Percentiles rank a stretch among this genome's conserved stretches.
phyloP scores from a whole-genome alignment of 805 yeast species.

The Kregervanrija pseudodelftensis region DNA sequence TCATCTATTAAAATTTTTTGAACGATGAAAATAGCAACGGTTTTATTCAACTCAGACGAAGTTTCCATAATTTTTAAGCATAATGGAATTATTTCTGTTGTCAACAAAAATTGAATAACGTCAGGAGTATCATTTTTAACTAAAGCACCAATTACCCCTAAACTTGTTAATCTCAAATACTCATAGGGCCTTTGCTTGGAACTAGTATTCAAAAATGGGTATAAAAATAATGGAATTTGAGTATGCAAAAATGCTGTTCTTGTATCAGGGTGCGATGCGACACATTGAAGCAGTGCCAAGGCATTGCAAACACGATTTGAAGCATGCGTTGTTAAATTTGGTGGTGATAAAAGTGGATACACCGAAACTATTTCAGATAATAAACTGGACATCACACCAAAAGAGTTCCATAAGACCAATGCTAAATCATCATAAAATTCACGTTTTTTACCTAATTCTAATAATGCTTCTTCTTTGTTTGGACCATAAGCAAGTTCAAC shows the following conservation, averaged over 20 bases:
- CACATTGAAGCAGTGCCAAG: conserved; percentile 88
- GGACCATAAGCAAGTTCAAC: conserved; percentile 85
- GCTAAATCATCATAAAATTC: conserved; percentile 95
- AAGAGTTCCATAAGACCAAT: conserved; percentile 87
- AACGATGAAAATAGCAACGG: conserved; percentile 93
- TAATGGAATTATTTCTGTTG: conserved; percentile 95
- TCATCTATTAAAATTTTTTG: conserved; percentile 91
- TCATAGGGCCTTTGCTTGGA: conserved; percentile 91
- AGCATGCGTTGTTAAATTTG: conserved; percentile 74
- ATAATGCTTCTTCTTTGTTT: conserved; percentile 83
- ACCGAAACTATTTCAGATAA: conserved; percentile 86
- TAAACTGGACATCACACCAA: conserved; percentile 91
- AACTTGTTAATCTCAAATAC: conserved; percentile 82
- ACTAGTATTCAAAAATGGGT: conserved; percentile 89
- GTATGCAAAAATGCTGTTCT: conserved; percentile 80
- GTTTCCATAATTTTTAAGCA: conserved; percentile 94
- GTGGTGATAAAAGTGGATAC: conserved; percentile 85
- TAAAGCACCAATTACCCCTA: conserved; percentile 95
- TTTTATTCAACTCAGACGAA: conserved; percentile 86
- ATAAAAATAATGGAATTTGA: conserved; percentile 83
- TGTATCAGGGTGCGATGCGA: conserved; percentile 91
- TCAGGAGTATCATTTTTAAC: conserved; percentile 95
- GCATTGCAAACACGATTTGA: conserved; percentile 95
- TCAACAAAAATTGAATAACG: conserved; percentile 80
- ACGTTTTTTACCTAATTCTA: conserved; percentile 88